These are phyloP conservation scores for Holtermanniella nyarrowii DNA, from an alignment of 768 basidiomycete genomes.

Conservation along the genomic window DNA sequence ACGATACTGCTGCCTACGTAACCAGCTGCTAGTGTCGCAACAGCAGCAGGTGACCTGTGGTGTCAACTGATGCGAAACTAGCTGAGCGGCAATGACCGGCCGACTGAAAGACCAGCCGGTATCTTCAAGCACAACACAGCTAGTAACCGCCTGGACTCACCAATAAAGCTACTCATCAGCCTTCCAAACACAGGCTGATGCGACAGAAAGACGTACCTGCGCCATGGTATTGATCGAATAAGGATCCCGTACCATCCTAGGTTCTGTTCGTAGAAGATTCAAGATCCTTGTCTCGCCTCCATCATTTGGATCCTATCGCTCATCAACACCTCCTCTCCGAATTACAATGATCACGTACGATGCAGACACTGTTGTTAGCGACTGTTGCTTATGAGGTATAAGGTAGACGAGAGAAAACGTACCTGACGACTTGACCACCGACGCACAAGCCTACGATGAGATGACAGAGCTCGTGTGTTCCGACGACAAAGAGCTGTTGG, in stretches of 20 bases:
- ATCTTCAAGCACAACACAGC: background rate
- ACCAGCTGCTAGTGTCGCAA: conserved; percentile 32
- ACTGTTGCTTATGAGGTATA: too few relatives aligned
- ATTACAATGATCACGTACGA: conserved; percentile 1
- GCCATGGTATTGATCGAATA: conserved; percentile 18
- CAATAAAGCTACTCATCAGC: conserved; percentile 33
- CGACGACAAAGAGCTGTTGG: conserved; percentile 33
- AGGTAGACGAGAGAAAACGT: background rate
- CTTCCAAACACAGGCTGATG: background rate
- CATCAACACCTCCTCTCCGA: background rate
- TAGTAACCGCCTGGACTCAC: conserved; percentile 29
- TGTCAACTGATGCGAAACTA: too few relatives aligned
- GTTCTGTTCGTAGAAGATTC: conserved; percentile 26
- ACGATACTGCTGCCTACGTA: conserved; percentile 34
- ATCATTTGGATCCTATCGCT: conserved; percentile 23
- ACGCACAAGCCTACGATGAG: conserved; percentile 32
- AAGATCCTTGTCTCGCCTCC: conserved; percentile 33
- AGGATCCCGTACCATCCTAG: conserved; percentile 25
- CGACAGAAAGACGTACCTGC: background rate
- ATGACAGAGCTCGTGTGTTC: conserved; percentile 35
- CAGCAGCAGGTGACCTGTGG: background rate
- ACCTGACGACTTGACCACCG: conserved; percentile 36
- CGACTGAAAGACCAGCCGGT: background rate
- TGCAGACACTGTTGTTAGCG: background rate
- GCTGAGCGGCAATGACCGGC: too few relatives aligned